These are phyloP conservation scores for Jackrogersella minutella DNA, from an alignment of 495 filamentous ascomycete genomes.

Conservation along the genomic window DNA sequence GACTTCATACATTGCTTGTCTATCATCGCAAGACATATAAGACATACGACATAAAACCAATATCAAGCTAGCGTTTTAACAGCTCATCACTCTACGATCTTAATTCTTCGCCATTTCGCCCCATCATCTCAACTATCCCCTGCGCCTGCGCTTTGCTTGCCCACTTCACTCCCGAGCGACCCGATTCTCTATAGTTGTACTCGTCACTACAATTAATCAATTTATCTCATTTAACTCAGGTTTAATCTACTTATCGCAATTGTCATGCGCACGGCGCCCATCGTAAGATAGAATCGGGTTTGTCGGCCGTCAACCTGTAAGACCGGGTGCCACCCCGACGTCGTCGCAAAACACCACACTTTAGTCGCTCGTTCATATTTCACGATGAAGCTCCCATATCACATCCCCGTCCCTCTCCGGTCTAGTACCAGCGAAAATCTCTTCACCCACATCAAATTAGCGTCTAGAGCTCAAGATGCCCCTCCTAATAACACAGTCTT, in stretches of 20 bases:
- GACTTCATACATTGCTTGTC: no score
- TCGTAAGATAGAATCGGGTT: constrained; percentile 22
- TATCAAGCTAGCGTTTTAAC: constrained; percentile 7
- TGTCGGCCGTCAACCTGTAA: constrained; percentile 16
- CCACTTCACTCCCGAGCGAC: constrained; percentile 10
- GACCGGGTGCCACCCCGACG: constrained; percentile 16
- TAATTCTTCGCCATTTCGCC: not conserved
- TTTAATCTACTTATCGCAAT: not conserved
- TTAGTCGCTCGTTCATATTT: constrained; percentile 35
- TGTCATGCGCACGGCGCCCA: constrained; percentile 30
- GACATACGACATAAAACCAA: not conserved
- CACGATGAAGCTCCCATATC: constrained; percentile 31
- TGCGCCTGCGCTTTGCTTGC: not conserved
- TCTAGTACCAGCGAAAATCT: not conserved
- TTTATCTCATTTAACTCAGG: not conserved
- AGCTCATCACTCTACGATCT: not conserved
- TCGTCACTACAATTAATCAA: not conserved
- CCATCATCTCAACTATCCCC: not conserved
- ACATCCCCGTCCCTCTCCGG: constrained; percentile 23
- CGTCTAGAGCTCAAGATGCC: constrained; percentile 2
- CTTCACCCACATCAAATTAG: not conserved
- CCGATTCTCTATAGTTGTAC: constrained; percentile 1
- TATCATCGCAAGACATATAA: no score
- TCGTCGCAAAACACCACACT: constrained; percentile 14
- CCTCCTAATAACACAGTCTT: constrained; percentile 29